Evolutionary conservation across 1,139 yeast genomes (phyloP).

Genomic region (Wickerhamiella infanticola): DNA sequence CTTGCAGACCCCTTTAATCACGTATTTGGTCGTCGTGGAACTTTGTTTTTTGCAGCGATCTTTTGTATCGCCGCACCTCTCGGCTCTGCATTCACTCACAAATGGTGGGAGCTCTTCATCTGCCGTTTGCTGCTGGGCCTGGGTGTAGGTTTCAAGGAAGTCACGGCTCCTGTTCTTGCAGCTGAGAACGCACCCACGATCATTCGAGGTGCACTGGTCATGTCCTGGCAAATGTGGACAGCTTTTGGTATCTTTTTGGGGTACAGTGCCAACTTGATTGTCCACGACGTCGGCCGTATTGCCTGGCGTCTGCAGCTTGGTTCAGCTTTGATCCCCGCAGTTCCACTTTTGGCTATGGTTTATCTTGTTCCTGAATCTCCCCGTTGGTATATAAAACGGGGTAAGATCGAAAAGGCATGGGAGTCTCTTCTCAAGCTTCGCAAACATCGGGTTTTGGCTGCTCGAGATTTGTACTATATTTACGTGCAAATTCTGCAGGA

Average conservation of each 20-base stretch:
- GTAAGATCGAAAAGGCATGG: slow-evolving; percentile 26
- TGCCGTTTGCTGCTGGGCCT: slow-evolving; percentile 60
- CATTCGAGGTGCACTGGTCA: slow-evolving; percentile 65
- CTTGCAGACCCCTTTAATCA: slow-evolving; percentile 52
- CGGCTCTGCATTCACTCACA: slow-evolving; percentile 60
- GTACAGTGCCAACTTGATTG: slow-evolving; percentile 37
- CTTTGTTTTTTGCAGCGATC: slow-evolving; percentile 46
- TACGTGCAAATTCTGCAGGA: slow-evolving; percentile 51
- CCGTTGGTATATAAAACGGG: slow-evolving; percentile 49
- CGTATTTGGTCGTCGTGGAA: slow-evolving; percentile 54
- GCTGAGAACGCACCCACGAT: slow-evolving; percentile 70
- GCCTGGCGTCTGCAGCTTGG: slow-evolving; percentile 77
- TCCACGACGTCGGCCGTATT: slow-evolving; percentile 32
- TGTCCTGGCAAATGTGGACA: slow-evolving; percentile 85
- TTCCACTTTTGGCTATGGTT: slow-evolving; percentile 15
- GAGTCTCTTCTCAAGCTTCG: slow-evolving; percentile 10
- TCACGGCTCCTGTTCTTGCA: slow-evolving; percentile 68
- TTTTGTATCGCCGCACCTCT: slow-evolving; percentile 36
- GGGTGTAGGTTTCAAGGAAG: slow-evolving; percentile 68
- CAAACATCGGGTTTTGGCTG: slow-evolving; percentile 11
- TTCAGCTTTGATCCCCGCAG: slow-evolving; percentile 33
- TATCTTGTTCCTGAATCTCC: slow-evolving; percentile 60
- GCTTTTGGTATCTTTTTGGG: slow-evolving; percentile 81
- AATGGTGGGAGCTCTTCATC: slow-evolving; percentile 62
- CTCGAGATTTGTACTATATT: slow-evolving; percentile 44